Base-by-base conservation (phyloP, 2,329 filamentous ascomycete species). In the Cladosporium sphaerospermum region DNA sequence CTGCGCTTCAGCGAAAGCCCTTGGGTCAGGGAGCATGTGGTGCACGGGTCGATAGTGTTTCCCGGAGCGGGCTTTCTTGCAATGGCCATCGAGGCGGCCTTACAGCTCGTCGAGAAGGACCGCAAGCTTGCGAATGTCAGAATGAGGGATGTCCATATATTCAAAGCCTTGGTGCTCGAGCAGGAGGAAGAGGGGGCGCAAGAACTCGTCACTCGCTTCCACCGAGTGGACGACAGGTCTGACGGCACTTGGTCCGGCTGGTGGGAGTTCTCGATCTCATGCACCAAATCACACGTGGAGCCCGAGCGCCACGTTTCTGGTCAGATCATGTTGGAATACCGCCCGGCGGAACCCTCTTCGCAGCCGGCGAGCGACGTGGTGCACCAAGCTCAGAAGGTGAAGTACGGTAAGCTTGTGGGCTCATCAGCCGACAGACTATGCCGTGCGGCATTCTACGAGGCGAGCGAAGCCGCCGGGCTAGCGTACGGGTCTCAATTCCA, bases 121-220 rank as follows among this genome's bases (percentile, higher is more conserved):
- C 75, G 73, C 44, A 72, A 78, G 54, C 6, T 45, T 13, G 13
- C 11, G 7, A 23, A 42, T 11, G 16, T 42, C 40, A 42, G 40
- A 18, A 69, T 80, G n/a, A 67, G 62, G 7, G 59, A 75, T 43
- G 71, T 82, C 61, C 64, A 61, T 4, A 76, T 82, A 39, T 66
- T 71, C 44, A 75, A 74, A 51, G 76, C 79, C 2, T 74, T 82
- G 68, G 67, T 81, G 4, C 68, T 82, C 9, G 16, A 18, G 16
- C 76, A 76, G 3, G 65, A 68, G 28, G 73, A 69, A 1, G 49
- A 64, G 3, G 71, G 74, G 51, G 78, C 78, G 0, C 64, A 81
- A 0, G 78, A 83, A 59, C 72, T 75, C 56, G 23, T 42, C 16
- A 42, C 40, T 16, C 40, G 40, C 6, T 42, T 42, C 16, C 40